These are phyloP conservation scores for Tricholoma sp. DNA, from an alignment of 768 basidiomycete genomes.

Conservation along the genomic window DNA sequence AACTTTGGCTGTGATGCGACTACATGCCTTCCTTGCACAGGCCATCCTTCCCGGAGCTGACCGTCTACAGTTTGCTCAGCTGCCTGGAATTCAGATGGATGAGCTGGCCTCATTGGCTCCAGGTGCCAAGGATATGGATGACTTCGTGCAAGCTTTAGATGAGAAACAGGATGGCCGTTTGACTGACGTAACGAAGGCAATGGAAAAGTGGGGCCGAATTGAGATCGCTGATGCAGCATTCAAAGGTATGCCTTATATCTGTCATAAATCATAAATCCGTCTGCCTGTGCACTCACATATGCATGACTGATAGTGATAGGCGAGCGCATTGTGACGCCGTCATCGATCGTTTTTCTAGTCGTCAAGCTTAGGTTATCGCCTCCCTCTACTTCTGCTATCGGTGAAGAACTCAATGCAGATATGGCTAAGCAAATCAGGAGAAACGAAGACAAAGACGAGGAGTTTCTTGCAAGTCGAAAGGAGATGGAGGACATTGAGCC, in stretches of 20 bases:
- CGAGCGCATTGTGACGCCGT: constrained; percentile 82
- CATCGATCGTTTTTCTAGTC: constrained; percentile 81
- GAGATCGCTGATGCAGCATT: constrained; percentile 82
- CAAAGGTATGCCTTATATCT: constrained; percentile 53
- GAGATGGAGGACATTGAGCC: constrained; percentile 56
- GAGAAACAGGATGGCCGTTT: constrained; percentile 45
- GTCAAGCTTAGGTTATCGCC: constrained; percentile 76
- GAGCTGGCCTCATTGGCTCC: constrained; percentile 37
- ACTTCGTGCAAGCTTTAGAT: constrained; percentile 45
- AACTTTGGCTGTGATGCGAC: constrained; percentile 70
- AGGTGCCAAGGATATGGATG: constrained; percentile 36
- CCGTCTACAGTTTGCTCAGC: constrained; percentile 55
- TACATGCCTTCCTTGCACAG: constrained; percentile 82
- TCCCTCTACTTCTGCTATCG: constrained; percentile 33
- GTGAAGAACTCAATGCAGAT: constrained; percentile 39
- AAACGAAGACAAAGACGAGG: constrained; percentile 62
- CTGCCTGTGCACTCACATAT: neutral
- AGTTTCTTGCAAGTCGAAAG: constrained; percentile 59
- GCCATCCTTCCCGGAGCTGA: constrained; percentile 64
- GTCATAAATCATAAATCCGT: neutral
- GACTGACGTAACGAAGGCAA: constrained; percentile 55
- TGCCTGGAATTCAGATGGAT: constrained; percentile 63
- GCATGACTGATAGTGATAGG: constrained; percentile 63
- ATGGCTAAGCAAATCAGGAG: constrained; percentile 42
- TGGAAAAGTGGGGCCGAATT: constrained; percentile 66